Evolutionary conservation across 768 basidiomycete species (phyloP), one percentile per base, ranked within the genome.

Genomic region (Boletellus ananas): DNA sequence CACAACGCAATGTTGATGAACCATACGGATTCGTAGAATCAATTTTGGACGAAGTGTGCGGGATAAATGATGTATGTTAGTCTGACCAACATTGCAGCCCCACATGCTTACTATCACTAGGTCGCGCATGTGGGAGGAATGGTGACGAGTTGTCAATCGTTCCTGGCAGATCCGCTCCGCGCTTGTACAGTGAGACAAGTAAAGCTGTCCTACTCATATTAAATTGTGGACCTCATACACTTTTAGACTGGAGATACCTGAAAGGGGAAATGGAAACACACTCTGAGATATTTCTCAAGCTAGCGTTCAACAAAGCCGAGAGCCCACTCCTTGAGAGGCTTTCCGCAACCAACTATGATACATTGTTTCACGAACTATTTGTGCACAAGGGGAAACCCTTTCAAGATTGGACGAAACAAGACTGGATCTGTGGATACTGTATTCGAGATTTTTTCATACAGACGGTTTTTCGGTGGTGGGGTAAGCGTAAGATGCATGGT

Each of bases 141-240:
- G 23, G 40, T 17, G 16, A 11, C 2, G 25, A 27, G 4, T 8
- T 27, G 25, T 27, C 4, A 4, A 27, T 4, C 25, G 8, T 27
- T 4, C 25, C 25, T 8, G 8, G 25, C 25, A 27, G 8, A 29
- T 29, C 4, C 17, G 42, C 49, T 7, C 48, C 48, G 4, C 4
- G 47, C 4, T 44, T 56, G 37, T 55, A 55, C 45, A 56, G 55
- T n/a, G 45, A 54, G 10, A 56, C 41, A 6, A 55, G 55, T 55
- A 9, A n/a, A 9, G 44, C 38, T 14, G 3, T 17, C 20, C 13
- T 11, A 0, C 11, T 18, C 31, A 10, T 34, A 11, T 12, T 20
- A 17, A n/a, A 6, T 20, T 1, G 4, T 23, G 14, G 11, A 21
- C 29, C 11, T 29, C 14, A 49, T 12, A 29, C 6, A 16, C 16